Percentiles rank a stretch among this genome's conserved stretches.
phyloP scores from a whole-genome alignment of 495 filamentous ascomycete species.

The Tirmania nivea region DNA sequence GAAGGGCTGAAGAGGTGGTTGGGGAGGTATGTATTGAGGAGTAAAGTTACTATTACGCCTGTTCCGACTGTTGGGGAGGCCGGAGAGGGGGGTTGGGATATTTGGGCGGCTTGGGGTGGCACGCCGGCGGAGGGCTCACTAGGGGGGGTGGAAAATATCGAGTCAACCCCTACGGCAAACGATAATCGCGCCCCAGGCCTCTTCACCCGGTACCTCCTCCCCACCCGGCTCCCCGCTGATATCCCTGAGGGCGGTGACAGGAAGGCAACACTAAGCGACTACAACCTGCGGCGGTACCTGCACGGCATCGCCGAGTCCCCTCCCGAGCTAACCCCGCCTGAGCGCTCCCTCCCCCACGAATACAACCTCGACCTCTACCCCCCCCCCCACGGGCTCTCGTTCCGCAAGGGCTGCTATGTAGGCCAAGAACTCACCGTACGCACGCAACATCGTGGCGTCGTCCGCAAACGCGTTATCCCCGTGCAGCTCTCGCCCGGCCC shows the following conservation, averaged over 20 bases:
- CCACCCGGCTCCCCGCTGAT: constrained; percentile 10
- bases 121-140: neutral
- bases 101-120: neutral
- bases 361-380: constrained; percentile 63
- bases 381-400: constrained; percentile 42
- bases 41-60: neutral
- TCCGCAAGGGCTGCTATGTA: constrained; percentile 88
- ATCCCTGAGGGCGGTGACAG: constrained; percentile 16
- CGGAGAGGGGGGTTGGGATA: neutral
- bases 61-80: neutral
- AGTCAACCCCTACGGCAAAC: constrained; percentile 19
- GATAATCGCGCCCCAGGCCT: constrained; percentile 50
- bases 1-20: neutral
- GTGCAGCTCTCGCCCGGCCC: constrained; percentile 21
- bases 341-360: constrained; percentile 55
- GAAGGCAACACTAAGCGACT: constrained; percentile 18
- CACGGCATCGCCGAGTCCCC: constrained; percentile 70
- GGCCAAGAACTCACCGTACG: constrained; percentile 92
- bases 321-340: constrained; percentile 40
- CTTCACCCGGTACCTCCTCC: constrained; percentile 36
- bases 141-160: too few relatives aligned
- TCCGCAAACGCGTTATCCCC: constrained; percentile 75
- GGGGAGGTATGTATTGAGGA: neutral
- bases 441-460: constrained; percentile 80
- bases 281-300: constrained; percentile 51